Evolutionary conservation across 2,329 filamentous ascomycete genomes (phyloP).

Genomic region (Fusarium falciforme): DNA sequence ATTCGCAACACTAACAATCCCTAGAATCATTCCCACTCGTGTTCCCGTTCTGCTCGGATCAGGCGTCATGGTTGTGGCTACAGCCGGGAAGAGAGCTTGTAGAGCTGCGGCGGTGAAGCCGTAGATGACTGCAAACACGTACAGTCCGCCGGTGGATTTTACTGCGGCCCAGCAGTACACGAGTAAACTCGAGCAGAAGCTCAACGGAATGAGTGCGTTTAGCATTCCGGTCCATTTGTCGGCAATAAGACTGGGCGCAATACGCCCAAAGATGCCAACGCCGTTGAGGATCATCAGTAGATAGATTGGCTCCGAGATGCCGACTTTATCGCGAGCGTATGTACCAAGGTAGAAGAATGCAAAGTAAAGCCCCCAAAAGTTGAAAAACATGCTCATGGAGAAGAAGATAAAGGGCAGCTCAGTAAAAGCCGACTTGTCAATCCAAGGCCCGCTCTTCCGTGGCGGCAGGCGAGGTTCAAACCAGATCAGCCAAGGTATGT

Average conservation of each 20-base stretch:
- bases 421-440: conserved; percentile 58
- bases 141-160: conserved; percentile 37
- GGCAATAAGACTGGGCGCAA: conserved; percentile 60
- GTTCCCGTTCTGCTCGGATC: conserved; percentile 48
- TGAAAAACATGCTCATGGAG: conserved; percentile 48
- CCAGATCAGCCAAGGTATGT: conserved; percentile 51
- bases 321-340: conserved; percentile 54
- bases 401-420: conserved; percentile 53
- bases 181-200: conserved; percentile 33
- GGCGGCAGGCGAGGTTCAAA: conserved; percentile 55
- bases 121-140: conserved; percentile 53
- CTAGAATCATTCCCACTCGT: conserved; percentile 51
- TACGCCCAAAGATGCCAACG: conserved; percentile 60
- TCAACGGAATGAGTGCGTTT: conserved; percentile 60
- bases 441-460: conserved; percentile 51
- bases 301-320: conserved; percentile 36
- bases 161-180: conserved; percentile 48
- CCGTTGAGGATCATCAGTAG: conserved; percentile 62
- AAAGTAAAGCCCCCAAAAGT: conserved; percentile 52
- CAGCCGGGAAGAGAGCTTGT: conserved; percentile 63
- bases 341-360: conserved; percentile 63
- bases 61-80: conserved; percentile 55
- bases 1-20: conserved; percentile 45
- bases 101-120: conserved; percentile 63
- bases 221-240: conserved; percentile 62